Base-by-base conservation (phyloP, 768 basidiomycete genomes). In the Tricholoma terreum region DNA sequence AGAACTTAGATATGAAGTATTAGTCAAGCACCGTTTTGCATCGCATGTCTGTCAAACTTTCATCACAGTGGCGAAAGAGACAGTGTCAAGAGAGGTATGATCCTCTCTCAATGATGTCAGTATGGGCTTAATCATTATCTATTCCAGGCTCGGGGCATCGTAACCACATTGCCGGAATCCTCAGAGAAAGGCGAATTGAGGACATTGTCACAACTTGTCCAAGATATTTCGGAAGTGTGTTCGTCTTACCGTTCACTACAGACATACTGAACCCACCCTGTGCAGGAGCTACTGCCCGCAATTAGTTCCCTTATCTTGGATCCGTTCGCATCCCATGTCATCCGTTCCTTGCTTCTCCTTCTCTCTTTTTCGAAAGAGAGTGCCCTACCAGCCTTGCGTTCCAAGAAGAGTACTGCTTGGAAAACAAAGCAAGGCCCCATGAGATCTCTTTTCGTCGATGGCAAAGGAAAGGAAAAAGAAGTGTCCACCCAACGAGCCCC, bases 31-130 rank as follows among this genome's bases (percentile, higher is more conserved):
- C 66, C 83, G 94, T 27, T 98, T 97, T 76, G 93, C 89, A 14
- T 96, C 94, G 22, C 95, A 98, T 83, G 95, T 97, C 6, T 90
- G 90, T 64, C 94, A 98, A 70, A 98, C 94, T 1, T 73, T 97
- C 61, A 80, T 98, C 61, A 80, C 80, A 1, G 83, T 92, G 21
- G 83, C 84, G 6, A 66, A 65, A 27, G 80, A 85, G 43, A 89
- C 89, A 0, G 71, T 91, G 43, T 75, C 81, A 22, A 77, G 90
- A 68, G 91, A 92, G 80, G 89, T 88, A 59, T 24, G 57, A 38
- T 42, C 12, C 46, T 31, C 30, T 15, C 27, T 17, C 8, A 15
- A 17, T 15, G 15, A n/a, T 17, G 6, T 8, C 12, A 24, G 3
- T 31, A 31, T 49, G 5, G 1, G n/a, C n/a, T 31, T 9, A 49